Percentiles rank a stretch among this genome's conserved stretches.
These are phyloP conservation scores for Alternaria tenuissima DNA, from an alignment of 2,329 filamentous ascomycete genomes.

Conservation along the genomic window DNA sequence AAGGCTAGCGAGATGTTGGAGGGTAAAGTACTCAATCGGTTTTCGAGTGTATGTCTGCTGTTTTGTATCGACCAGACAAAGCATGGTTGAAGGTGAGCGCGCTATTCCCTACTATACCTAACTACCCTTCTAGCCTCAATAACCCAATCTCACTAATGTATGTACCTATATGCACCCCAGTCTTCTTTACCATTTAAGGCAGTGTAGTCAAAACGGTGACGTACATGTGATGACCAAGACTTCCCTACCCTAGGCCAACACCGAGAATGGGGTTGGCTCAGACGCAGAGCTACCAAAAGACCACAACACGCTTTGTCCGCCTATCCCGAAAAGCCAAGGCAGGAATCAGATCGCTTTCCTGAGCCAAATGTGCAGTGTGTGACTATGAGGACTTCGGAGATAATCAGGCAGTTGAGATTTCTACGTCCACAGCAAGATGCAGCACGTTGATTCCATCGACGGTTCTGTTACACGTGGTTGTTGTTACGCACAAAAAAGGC, in stretches of 20 bases:
- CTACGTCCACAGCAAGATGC: neutral
- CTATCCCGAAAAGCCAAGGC: no score
- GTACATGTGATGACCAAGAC: neutral
- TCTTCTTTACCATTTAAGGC: neutral
- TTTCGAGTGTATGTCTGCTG: neutral
- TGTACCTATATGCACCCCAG: neutral
- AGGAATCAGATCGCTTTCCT: no score
- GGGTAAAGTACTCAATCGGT: neutral
- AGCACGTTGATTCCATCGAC: neutral
- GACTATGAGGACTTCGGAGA: neutral
- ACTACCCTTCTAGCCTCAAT: neutral
- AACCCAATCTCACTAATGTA: neutral
- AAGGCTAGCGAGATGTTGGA: neutral
- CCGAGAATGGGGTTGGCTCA: no score
- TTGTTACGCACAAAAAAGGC: neutral
- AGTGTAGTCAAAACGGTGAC: neutral
- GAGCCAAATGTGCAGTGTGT: no score
- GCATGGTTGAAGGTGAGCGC: neutral
- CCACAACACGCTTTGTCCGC: no score
- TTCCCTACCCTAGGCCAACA: no score
- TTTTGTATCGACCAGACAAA: neutral
- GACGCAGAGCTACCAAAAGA: no score
- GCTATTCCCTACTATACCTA: constrained; percentile 1
- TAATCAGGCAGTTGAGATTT: neutral
- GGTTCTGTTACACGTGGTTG: neutral